Base-by-base conservation (phyloP, 345 rosid species). In the Cardamine chenopodiifolia region DNA sequence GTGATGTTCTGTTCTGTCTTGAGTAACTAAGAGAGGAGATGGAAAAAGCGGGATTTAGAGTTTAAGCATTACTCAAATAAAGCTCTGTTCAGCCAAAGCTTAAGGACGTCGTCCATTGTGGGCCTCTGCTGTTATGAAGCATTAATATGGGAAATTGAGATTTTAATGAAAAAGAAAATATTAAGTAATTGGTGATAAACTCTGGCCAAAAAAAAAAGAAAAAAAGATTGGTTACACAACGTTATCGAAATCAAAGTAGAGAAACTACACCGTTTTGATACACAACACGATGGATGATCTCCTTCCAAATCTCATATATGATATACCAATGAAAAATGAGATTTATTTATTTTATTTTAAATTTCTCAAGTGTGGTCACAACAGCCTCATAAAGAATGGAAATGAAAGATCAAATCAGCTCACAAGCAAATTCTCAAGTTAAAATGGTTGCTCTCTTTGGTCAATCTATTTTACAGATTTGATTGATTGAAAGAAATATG, bases 381-480 rank as follows among this genome's bases (percentile, higher is more conserved):
- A 7, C 7, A 45, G 66, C 50, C 60, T 66, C 52, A 14, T 25
- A 34, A 56, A 25, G n/a, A 42, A 23, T 42, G 2, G 26, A 59
- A 47, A 47, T 42, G 13, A 23, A 53, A 52, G 22, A 66, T 66
- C 54, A 35, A 61, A 75, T 40, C 28, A 75, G 39, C 20, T 67
- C 26, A 34, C 72, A 25, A 23, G 35, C 39, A 54, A 67, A 20
- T 35, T 52, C 23, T 35, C 66, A 48, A 48, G 62, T 52, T 60
- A 49, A 53, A 8, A 50, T 42, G 61, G 68, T 67, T 67, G 47
- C 63, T 61, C 50, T 44, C 50, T 75, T 31, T 31, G 61, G 64
- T 61, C 49, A 68, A 42, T 68, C 40, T 68, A 52, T 69, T 53
- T 76, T 76, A 69, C 79, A 76, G 64, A 54, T 40, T 75, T 68